Evolutionary conservation across 164 flowering plant species (phyloP).

Genomic region (Akebia trifoliata): DNA sequence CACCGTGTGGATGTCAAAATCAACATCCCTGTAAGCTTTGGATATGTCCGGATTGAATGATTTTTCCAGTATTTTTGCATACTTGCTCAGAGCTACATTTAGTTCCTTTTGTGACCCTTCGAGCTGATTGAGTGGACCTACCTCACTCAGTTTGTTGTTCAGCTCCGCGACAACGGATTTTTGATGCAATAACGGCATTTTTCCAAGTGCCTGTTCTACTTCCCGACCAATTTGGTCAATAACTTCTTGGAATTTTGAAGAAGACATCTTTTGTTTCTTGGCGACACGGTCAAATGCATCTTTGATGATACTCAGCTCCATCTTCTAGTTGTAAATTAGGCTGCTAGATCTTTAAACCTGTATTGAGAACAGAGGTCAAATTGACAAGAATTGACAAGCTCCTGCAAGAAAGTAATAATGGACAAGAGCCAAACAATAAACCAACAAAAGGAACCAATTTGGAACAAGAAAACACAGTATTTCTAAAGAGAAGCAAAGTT

Average conservation of each 20-base stretch:
- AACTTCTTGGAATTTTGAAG: conserved; percentile 60
- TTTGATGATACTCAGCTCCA: conserved; percentile 69
- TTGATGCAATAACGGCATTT: conserved; percentile 29
- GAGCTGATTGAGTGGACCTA: conserved; percentile 44
- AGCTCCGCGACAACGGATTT: conserved; percentile 45
- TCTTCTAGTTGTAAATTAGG: conserved; percentile 10
- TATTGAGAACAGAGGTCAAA: neutral
- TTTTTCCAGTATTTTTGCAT: conserved; percentile 62
- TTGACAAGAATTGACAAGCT: conserved; percentile 1
- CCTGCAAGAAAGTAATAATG: conserved; percentile 16
- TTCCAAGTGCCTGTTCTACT: conserved; percentile 46
- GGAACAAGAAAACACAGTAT: too few relatives aligned
- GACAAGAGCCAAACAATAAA: too few relatives aligned
- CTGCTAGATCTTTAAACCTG: neutral
- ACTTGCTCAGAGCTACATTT: conserved; percentile 57
- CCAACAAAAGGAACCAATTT: too few relatives aligned
- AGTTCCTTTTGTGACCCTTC: conserved; percentile 74
- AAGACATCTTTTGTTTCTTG: conserved; percentile 74
- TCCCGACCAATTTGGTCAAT: conserved; percentile 56
- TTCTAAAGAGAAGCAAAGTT: too few relatives aligned
- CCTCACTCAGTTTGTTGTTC: conserved; percentile 38
- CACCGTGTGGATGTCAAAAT: conserved; percentile 49
- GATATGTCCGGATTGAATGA: conserved; percentile 68
- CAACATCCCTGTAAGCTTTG: conserved; percentile 67
- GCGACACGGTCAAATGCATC: conserved; percentile 81